Evolutionary conservation across 2,329 filamentous ascomycete genomes (phyloP).

Genomic region (Penicillium sp.): DNA sequence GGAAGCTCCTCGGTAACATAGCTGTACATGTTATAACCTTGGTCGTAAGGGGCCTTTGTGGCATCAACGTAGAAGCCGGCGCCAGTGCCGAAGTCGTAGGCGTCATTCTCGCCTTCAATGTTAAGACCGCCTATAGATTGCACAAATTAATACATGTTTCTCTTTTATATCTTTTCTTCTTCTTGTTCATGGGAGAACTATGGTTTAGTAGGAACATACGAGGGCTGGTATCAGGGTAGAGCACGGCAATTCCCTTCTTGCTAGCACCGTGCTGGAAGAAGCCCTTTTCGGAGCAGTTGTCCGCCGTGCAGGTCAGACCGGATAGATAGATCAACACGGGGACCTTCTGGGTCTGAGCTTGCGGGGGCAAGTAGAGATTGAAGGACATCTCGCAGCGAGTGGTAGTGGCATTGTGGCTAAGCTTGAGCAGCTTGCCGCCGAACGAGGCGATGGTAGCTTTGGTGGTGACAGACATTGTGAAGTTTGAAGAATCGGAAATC

Average conservation of each 20-base stretch:
- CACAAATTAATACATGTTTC: not conserved
- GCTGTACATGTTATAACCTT: conserved; percentile 89
- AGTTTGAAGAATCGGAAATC: conserved; percentile 2
- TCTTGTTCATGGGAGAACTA: not conserved
- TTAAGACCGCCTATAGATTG: conserved; percentile 64
- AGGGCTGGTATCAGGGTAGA: conserved; percentile 94
- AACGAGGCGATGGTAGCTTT: conserved; percentile 88
- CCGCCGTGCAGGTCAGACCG: conserved; percentile 90
- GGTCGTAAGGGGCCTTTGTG: conserved; percentile 69
- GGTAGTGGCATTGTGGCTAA: conserved; percentile 76
- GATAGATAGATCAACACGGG: conserved; percentile 92
- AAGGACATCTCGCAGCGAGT: conserved; percentile 89
- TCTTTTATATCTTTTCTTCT: not conserved
- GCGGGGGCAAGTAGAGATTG: conserved; percentile 85
- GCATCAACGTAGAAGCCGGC: conserved; percentile 96
- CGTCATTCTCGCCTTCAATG: conserved; percentile 80
- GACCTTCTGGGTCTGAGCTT: conserved; percentile 64
- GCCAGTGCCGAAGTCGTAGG: conserved; percentile 87
- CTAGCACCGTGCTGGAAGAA: conserved; percentile 87
- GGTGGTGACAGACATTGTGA: conserved; percentile 77
- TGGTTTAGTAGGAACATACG: conserved; percentile 51
- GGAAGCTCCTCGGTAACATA: conserved; percentile 93
- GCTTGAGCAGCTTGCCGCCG: conserved; percentile 92
- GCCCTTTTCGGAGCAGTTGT: conserved; percentile 74
- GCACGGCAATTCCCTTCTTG: conserved; percentile 80